phyloP scores from a whole-genome alignment of 495 filamentous ascomycete genomes.

The Monascus purpureus region DNA sequence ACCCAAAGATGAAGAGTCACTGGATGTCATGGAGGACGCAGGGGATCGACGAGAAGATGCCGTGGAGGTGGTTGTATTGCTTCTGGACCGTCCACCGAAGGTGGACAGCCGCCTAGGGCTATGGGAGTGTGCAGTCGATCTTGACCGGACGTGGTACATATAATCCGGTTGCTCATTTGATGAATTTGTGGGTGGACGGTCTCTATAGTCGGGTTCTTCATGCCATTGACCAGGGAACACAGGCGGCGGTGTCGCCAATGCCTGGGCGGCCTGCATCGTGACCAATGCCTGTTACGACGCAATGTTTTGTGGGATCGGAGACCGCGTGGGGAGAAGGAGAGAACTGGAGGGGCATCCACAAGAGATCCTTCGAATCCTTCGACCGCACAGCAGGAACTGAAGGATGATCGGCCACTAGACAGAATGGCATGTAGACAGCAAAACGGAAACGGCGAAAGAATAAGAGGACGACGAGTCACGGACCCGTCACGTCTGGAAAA shows the following conservation, averaged over 20 bases:
- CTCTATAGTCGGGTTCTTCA: conserved; percentile 6
- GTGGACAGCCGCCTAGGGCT: conserved; percentile 31
- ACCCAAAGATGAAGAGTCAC: conserved; percentile 13
- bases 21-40: conserved; percentile 26
- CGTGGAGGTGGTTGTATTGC: conserved; percentile 30
- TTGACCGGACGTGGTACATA: conserved; percentile 25
- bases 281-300: too few species aligned
- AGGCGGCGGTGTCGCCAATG: neutral
- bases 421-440: too few species aligned
- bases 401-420: too few species aligned
- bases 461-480: too few species aligned
- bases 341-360: too few species aligned
- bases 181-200: conserved; percentile 22
- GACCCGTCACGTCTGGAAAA: too few species aligned
- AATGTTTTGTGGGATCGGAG: too few species aligned
- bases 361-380: too few species aligned
- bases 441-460: too few species aligned
- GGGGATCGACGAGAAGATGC: conserved; percentile 24
- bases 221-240: conserved; percentile 2
- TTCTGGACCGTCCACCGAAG: conserved; percentile 29
- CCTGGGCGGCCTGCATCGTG: neutral
- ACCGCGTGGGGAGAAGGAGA: too few species aligned
- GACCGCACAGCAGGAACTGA: too few species aligned
- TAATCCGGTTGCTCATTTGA: conserved; percentile 28
- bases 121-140: conserved; percentile 25